A percentile compares a stretch with the other conserved stretches of the same genome.
phyloP scores from a whole-genome alignment of 1,284 basidiomycete genomes.

The Phellopilus nigrolimitatus region DNA sequence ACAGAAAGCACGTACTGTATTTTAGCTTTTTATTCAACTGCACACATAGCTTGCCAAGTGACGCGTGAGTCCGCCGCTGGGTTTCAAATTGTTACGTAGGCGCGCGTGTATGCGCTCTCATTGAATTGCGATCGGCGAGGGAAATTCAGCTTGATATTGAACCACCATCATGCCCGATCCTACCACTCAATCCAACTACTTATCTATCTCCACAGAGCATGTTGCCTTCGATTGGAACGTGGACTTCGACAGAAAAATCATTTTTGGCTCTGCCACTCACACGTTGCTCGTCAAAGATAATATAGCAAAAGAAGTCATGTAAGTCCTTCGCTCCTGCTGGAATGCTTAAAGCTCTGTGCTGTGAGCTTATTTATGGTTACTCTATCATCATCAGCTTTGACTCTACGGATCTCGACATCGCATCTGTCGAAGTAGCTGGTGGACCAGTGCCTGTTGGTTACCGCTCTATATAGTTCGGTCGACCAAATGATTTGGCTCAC shows the following conservation, averaged over 20 bases:
- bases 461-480: constrained; percentile 10
- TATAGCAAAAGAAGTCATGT: constrained; percentile 65
- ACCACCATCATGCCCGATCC: constrained; percentile 45
- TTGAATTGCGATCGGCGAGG: too few relatives aligned
- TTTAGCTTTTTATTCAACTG: too few relatives aligned
- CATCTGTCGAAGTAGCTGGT: constrained; percentile 46
- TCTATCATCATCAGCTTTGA: constrained; percentile 59
- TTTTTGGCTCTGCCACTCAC: constrained; percentile 75
- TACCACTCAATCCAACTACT: constrained; percentile 79
- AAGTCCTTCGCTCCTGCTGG: constrained; percentile 25
- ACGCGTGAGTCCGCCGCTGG: too few relatives aligned
- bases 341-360: constrained; percentile 12
- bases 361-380: constrained; percentile 17
- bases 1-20: too few relatives aligned
- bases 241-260: constrained; percentile 66
- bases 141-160: neutral
- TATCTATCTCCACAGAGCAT: constrained; percentile 61
- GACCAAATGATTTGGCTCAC: constrained; percentile 7
- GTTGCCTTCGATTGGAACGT: constrained; percentile 79
- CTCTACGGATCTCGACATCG: constrained; percentile 69
- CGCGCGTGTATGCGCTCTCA: too few relatives aligned
- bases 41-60: too few relatives aligned
- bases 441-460: constrained; percentile 40
- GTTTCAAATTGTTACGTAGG: too few relatives aligned
- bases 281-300: constrained; percentile 54